Conservation (phyloP, 2,329 filamentous ascomycete genomes). For the Scytalidium lignicola region DNA sequence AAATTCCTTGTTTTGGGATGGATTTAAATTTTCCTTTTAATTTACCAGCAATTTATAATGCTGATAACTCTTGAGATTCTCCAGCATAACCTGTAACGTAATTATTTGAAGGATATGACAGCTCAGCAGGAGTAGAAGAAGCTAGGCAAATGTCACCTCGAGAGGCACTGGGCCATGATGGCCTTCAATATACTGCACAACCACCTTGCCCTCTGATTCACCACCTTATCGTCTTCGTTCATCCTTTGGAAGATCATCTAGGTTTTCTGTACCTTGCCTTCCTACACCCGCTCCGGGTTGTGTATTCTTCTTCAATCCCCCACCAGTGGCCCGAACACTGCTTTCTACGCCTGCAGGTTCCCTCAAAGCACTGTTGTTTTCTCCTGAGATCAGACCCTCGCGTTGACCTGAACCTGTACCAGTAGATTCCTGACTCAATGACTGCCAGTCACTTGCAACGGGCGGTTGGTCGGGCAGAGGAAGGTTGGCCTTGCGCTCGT, state of each 20-base stretch:
- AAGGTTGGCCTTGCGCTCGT: conserved; percentile 62
- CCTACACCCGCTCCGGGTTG: conserved; percentile 51
- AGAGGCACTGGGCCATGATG: too few species aligned
- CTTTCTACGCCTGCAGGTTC: conserved; percentile 37
- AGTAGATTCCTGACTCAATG: conserved; percentile 20
- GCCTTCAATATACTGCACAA: too few species aligned
- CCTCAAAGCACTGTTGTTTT: conserved; percentile 45
- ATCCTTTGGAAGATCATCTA: conserved; percentile 52
- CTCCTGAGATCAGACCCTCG: conserved; percentile 54
- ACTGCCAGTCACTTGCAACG: conserved; percentile 66
- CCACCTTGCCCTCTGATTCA: too few species aligned
- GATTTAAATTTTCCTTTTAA: too few species aligned
- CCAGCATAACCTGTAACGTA: too few species aligned
- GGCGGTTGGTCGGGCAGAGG: conserved; percentile 74
- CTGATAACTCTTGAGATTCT: too few species aligned
- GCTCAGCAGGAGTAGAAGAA: too few species aligned
- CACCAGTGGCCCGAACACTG: neutral
- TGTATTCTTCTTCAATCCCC: conserved; percentile 27
- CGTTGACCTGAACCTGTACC: conserved; percentile 41
- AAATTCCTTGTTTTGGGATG: too few species aligned
- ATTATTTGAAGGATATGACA: too few species aligned
- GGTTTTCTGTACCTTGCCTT: conserved; percentile 52
- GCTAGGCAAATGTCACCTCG: too few species aligned
- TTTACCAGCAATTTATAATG: too few species aligned
- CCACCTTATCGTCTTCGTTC: conserved; percentile 33